phyloP scores from a whole-genome alignment of 164 flowering plant genomes.

The Liquidambar formosana region DNA sequence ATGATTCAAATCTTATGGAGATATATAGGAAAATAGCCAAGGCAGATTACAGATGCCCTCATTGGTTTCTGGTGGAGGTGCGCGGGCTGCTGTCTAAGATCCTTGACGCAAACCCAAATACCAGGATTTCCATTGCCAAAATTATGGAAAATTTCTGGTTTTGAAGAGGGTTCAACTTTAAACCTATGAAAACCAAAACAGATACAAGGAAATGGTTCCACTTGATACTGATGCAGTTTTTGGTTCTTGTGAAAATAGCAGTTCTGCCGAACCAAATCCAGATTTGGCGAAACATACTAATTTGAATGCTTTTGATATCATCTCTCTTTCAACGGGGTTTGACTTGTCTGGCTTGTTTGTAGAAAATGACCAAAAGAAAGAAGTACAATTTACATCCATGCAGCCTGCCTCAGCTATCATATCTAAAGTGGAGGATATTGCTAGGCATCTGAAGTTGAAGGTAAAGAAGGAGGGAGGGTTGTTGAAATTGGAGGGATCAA shows the following conservation, averaged over 20 bases:
- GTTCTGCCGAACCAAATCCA: constrained; percentile 8
- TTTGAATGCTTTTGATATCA: constrained; percentile 56
- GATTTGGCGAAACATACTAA: constrained; percentile 21
- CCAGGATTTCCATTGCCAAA: constrained; percentile 39
- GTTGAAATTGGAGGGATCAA: constrained; percentile 35
- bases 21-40: constrained; percentile 49
- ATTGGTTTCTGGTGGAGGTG: constrained; percentile 43
- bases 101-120: constrained; percentile 52
- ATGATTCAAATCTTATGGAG: constrained; percentile 46
- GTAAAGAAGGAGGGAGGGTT: constrained; percentile 42
- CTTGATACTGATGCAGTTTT: constrained; percentile 10
- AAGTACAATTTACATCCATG: too few species aligned
- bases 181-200: not conserved
- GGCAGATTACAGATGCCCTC: constrained; percentile 49
- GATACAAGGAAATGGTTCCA: constrained; percentile 15
- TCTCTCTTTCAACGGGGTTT: constrained; percentile 50
- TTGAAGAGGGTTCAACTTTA: constrained; percentile 29
- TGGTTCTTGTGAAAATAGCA: not conserved
- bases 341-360: constrained; percentile 54
- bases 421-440: constrained; percentile 49
- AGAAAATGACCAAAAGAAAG: constrained; percentile 28
- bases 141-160: constrained; percentile 53
- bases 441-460: constrained; percentile 25
- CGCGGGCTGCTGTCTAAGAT: constrained; percentile 38
- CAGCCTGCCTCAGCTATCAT: constrained; percentile 33